Conservation (phyloP, 805 yeast genomes). For the Candida chauliodis region DNA sequence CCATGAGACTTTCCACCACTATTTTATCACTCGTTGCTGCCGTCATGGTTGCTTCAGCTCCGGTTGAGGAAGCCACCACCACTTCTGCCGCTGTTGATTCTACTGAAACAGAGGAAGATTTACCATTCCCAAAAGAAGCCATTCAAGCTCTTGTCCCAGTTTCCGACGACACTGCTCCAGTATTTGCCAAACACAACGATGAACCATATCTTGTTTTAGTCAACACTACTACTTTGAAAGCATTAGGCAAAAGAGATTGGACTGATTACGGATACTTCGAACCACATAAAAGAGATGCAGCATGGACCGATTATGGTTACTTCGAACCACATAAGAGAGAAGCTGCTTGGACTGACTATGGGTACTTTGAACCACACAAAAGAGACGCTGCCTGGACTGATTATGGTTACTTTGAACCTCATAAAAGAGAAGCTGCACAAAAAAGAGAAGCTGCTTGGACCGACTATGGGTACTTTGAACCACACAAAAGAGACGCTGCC, state of each 20-base stretch:
- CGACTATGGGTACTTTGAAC: constrained; percentile 4
- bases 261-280: constrained; percentile 5
- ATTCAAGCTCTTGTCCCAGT: constrained; percentile 3
- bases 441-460: constrained; percentile 8
- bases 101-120: not conserved
- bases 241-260: constrained; percentile 4
- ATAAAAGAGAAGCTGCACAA: constrained; percentile 2
- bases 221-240: not conserved
- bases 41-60: constrained; percentile 4
- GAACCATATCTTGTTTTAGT: constrained; percentile 4
- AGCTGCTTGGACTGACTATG: constrained; percentile 1
- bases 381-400: constrained; percentile 4
- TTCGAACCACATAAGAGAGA: constrained; percentile 7
- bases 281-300: constrained; percentile 6
- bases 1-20: constrained; percentile 7
- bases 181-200: not conserved
- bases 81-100: not conserved
- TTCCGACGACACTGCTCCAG: constrained; percentile 2
- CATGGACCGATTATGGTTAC: constrained; percentile 4
- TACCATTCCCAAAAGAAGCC: constrained; percentile 7
- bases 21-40: constrained; percentile 7
- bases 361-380: constrained; percentile 7
- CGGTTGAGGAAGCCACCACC: constrained; percentile 4
- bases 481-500: constrained; percentile 6
- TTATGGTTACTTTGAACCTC: constrained; percentile 5